Evolutionary conservation across 2,329 filamentous ascomycete species (phyloP).

Genomic region (Fusarium domesticum): DNA sequence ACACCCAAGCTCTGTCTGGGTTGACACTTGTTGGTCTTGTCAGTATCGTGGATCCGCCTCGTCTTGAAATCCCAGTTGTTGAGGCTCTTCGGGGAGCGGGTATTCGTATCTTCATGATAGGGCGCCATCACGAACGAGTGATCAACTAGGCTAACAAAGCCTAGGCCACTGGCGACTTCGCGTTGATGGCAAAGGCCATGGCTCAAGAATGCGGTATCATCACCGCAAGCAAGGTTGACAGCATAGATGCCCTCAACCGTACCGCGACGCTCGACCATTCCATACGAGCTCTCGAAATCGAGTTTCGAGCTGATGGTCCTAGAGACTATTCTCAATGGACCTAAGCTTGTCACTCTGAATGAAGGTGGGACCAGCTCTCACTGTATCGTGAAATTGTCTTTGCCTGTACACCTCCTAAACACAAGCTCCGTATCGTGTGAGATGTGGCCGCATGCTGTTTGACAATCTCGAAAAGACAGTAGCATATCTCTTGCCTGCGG

Average conservation of each 20-base stretch:
- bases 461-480: slow-evolving; percentile 72
- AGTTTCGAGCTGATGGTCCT: slow-evolving; percentile 7
- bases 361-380: slow-evolving; percentile 64
- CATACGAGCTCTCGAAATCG: slow-evolving; percentile 3
- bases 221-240: slow-evolving; percentile 52
- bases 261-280: slow-evolving; percentile 10
- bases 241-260: slow-evolving; percentile 49
- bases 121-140: neutral
- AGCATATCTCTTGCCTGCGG: slow-evolving; percentile 70
- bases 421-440: slow-evolving; percentile 77
- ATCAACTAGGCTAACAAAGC: neutral
- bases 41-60: slow-evolving; percentile 74
- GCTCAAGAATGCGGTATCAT: slow-evolving; percentile 71
- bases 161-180: slow-evolving; percentile 71
- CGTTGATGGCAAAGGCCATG: slow-evolving; percentile 70
- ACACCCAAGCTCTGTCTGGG: slow-evolving; percentile 51
- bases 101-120: slow-evolving; percentile 74
- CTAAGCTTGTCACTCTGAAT: slow-evolving; percentile 63
- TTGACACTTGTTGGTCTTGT: slow-evolving; percentile 71
- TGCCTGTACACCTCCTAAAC: slow-evolving; percentile 71
- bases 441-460: slow-evolving; percentile 73
- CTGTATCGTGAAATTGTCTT: slow-evolving; percentile 71
- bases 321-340: slow-evolving; percentile 59
- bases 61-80: slow-evolving; percentile 68
- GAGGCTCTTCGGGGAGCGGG: slow-evolving; percentile 65